These are phyloP conservation scores for Colletotrichum tabaci DNA, from an alignment of 2,329 filamentous ascomycete genomes.

Conservation along the genomic window DNA sequence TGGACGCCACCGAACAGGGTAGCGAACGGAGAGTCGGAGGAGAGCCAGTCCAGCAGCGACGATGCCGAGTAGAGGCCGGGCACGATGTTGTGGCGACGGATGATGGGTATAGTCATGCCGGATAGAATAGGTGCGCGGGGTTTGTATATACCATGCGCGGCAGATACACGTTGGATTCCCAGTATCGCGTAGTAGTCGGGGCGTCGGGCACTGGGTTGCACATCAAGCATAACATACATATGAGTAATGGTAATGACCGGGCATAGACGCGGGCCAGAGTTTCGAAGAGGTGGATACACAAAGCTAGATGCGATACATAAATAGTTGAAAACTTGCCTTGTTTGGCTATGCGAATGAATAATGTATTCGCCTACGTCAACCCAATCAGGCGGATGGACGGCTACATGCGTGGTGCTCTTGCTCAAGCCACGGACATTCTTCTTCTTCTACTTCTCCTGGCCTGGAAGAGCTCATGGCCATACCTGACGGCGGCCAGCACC, in stretches of 20 bases:
- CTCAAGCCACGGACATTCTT: background rate
- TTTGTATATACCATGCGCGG: slow-evolving; percentile 4
- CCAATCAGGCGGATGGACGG: too few relatives aligned
- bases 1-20: slow-evolving; percentile 52
- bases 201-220: background rate
- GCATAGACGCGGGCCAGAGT: background rate
- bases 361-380: too few relatives aligned
- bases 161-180: slow-evolving; percentile 5
- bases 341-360: too few relatives aligned
- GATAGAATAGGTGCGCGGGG: background rate
- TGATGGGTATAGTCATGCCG: background rate
- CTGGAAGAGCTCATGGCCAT: slow-evolving; percentile 56
- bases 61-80: slow-evolving; percentile 25
- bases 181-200: slow-evolving; percentile 31
- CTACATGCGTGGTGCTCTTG: background rate
- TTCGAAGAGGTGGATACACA: background rate
- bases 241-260: slow-evolving; percentile 20
- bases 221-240: background rate
- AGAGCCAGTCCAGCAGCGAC: slow-evolving; percentile 40
- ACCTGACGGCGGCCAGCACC: slow-evolving; percentile 57
- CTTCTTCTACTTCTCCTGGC: background rate
- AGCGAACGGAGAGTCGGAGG: slow-evolving; percentile 1
- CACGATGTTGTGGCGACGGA: background rate
- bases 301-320: background rate
- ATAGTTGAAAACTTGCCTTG: background rate